These are phyloP conservation scores for Fusarium brevicatenulatum DNA, from an alignment of 2,329 filamentous ascomycete genomes.

Conservation along the genomic window DNA sequence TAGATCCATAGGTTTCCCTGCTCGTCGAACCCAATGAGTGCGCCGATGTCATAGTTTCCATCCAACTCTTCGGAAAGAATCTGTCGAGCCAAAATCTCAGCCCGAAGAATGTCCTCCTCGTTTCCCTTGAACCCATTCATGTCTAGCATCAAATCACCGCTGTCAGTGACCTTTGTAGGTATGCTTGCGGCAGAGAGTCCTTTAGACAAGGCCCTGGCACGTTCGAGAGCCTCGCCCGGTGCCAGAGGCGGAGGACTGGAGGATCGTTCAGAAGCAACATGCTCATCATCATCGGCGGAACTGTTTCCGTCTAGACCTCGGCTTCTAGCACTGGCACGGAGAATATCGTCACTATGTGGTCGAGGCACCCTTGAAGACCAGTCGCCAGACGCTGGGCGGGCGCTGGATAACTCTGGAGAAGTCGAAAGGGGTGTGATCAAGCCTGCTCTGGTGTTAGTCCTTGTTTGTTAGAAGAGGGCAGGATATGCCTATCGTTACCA, in stretches of 20 bases:
- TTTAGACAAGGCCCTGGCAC: constrained; percentile 85
- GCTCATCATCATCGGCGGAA: constrained; percentile 52
- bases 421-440: constrained; percentile 64
- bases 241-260: constrained; percentile 81
- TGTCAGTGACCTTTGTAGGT: constrained; percentile 89
- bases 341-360: constrained; percentile 65
- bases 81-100: constrained; percentile 92
- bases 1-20: constrained; percentile 99
- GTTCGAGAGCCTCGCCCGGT: constrained; percentile 79
- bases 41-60: constrained; percentile 95
- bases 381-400: constrained; percentile 61
- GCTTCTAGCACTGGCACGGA: constrained; percentile 59
- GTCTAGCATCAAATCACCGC: constrained; percentile 94
- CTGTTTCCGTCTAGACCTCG: constrained; percentile 50
- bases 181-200: constrained; percentile 92
- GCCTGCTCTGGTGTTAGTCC: constrained; percentile 43
- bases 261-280: constrained; percentile 65
- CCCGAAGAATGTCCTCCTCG: constrained; percentile 89
- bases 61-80: constrained; percentile 93
- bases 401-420: constrained; percentile 61
- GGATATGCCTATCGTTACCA: constrained; percentile 46
- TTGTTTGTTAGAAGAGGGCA: background rate
- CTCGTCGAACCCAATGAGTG: constrained; percentile 93
- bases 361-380: constrained; percentile 58
- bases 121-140: constrained; percentile 97